Evolutionary conservation across 495 filamentous ascomycete genomes (phyloP).

Genomic region (Penicillium subrubescens): DNA sequence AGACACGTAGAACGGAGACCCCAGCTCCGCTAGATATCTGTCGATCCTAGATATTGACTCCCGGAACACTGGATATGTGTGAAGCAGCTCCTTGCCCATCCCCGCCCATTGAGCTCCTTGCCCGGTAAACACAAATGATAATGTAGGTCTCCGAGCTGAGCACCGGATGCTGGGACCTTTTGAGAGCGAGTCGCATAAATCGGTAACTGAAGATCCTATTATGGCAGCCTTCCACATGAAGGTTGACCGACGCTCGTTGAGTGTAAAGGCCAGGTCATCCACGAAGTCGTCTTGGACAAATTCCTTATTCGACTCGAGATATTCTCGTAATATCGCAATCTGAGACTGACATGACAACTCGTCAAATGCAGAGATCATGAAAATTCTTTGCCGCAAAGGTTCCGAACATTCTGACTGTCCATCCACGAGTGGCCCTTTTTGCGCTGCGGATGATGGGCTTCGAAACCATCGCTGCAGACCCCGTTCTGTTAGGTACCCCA

Average conservation of each 20-base stretch:
- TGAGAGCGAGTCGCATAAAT: conserved; percentile 13
- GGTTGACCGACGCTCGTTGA: conserved; percentile 26
- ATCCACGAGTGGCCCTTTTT: not conserved
- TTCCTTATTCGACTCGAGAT: conserved; percentile 7
- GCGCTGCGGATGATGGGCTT: not conserved
- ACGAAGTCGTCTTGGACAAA: conserved; percentile 14
- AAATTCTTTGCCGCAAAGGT: conserved; percentile 7
- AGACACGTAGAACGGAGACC: conserved; percentile 24
- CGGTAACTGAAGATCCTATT: conserved; percentile 3
- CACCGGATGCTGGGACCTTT: conserved; percentile 3
- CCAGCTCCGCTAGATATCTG: conserved; percentile 16
- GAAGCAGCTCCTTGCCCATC: conserved; percentile 39
- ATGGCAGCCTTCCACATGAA: conserved; percentile 30
- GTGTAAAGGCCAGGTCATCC: conserved; percentile 31
- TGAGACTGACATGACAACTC: conserved; percentile 13
- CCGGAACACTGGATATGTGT: conserved; percentile 37
- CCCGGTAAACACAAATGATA: conserved; percentile 42
- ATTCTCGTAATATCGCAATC: conserved; percentile 8
- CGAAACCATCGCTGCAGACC: not conserved
- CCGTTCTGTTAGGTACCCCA: conserved; percentile 8
- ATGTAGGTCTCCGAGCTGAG: not conserved
- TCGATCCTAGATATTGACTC: conserved; percentile 26
- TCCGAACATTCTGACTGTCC: not conserved
- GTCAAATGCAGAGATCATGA: conserved; percentile 24
- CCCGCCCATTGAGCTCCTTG: conserved; percentile 47